Percentiles rank a stretch among this genome's conserved stretches.
Evolutionary conservation across 305 asterid genomes (phyloP).

Genomic region (Plantago coronopus): DNA sequence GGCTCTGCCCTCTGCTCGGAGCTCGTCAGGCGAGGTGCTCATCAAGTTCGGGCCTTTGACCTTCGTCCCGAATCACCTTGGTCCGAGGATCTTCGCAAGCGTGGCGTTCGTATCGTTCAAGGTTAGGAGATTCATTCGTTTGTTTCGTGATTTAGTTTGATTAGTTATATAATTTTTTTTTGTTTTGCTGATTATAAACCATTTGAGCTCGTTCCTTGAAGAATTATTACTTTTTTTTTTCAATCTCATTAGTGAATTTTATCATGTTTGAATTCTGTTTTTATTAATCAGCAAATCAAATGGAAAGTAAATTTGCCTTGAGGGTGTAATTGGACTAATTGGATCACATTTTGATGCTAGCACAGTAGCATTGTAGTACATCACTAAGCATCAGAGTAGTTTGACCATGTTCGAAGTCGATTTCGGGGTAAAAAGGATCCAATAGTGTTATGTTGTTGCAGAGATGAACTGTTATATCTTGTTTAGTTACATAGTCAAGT

Average conservation of each 20-base stretch:
- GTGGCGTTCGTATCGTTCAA: constrained; percentile 55
- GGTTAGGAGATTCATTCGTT: constrained; percentile 35
- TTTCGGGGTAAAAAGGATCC: no score
- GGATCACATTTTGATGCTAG: no score
- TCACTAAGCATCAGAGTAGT: no score
- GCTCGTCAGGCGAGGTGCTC: constrained; percentile 77
- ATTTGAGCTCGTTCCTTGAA: neutral
- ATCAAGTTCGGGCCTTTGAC: constrained; percentile 73
- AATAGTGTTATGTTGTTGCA: no score
- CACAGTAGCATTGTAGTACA: no score
- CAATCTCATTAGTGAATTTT: no score
- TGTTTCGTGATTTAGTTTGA: neutral
- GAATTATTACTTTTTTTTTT: neutral
- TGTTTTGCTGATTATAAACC: neutral
- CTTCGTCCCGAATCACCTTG: constrained; percentile 68
- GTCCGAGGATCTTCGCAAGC: constrained; percentile 53
- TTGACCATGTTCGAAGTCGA: no score
- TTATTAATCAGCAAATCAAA: neutral
- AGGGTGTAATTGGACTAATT: neutral
- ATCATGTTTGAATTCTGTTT: neutral
- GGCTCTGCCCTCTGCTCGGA: constrained; percentile 91
- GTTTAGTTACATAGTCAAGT: no score
- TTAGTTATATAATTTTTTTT: no score
- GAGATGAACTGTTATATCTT: no score
- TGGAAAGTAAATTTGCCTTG: neutral